Base-by-base conservation (phyloP, 2,329 filamentous ascomycete species). In the Pseudocercospora vitis region DNA sequence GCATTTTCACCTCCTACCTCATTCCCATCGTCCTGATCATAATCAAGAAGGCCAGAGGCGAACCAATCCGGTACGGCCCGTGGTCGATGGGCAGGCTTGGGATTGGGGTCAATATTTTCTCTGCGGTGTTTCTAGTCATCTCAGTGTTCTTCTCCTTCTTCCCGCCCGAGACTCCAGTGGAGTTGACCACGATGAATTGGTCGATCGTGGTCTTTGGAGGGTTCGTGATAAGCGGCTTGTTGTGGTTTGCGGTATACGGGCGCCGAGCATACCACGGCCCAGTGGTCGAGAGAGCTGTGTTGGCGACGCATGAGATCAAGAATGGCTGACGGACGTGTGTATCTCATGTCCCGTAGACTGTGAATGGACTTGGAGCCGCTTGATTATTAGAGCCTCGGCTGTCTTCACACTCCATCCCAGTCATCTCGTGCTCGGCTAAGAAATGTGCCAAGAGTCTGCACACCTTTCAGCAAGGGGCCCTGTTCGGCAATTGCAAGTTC, bases 1-100 rank as follows among this genome's bases (percentile, higher is more conserved):
- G 76, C 1, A 72, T 81, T 12, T 75, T 81, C 45, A 73, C 74
- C 16, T 78, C 77, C 14, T 82, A 82, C 61, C 73, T 81, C 49
- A 70, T 81, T 11, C 58, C 58, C 11, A 57, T 63, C 26, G 18
- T 52, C 19, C 49, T 56, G 1, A 47, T 58, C 16, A 49, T 56
- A 39, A 49, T 52, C 19, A 56, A 56, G 45, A 58, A 56, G 49
- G 26, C 53, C 28, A 19, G 23, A 24, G 42, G 45, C 31, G 48
- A 40, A 16, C 12, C 42, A 11, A 50, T 58, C 9, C 23, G 14
- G 3, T 58, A 53, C 21, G 56, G 53, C 12, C 49, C 48, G 6
- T 56, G 52, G 48, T n/a, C 16, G 19, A 21, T 58, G 48, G 50
- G 47, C 47, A 37, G 28, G 18, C 23, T 29, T n/a, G 50, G 53